These are phyloP conservation scores for Naganishia liquefaciens DNA, from an alignment of 1,284 basidiomycete genomes.

Conservation along the genomic window DNA sequence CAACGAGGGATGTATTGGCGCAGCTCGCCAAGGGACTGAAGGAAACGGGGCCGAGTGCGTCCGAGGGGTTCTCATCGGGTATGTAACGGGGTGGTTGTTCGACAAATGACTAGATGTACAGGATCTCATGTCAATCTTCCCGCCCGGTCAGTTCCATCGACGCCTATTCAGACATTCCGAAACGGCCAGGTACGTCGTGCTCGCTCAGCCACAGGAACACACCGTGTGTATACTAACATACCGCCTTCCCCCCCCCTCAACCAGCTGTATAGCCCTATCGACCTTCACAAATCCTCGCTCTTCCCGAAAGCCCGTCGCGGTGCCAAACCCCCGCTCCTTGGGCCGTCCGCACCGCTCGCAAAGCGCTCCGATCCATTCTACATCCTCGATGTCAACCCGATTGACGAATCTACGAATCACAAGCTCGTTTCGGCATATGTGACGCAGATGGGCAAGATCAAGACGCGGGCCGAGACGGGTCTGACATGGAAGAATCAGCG, in stretches of 20 bases:
- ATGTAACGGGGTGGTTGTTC: too few species aligned
- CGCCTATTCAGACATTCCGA: conserved; percentile 18
- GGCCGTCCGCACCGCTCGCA: conserved; percentile 43
- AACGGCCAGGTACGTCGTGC: conserved; percentile 11
- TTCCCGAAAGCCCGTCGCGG: conserved; percentile 31
- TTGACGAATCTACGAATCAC: conserved; percentile 60
- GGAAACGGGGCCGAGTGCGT: neutral
- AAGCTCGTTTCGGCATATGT: conserved; percentile 68
- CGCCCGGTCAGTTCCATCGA: conserved; percentile 1
- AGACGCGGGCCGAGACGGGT: conserved; percentile 66
- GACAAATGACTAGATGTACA: too few species aligned
- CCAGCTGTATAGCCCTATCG: conserved; percentile 23
- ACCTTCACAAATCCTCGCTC: conserved; percentile 31
- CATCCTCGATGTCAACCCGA: conserved; percentile 39
- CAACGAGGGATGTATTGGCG: neutral
- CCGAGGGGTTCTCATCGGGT: conserved; percentile 10
- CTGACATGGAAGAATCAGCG: conserved; percentile 82
- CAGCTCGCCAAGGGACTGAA: conserved; percentile 7
- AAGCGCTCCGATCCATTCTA: conserved; percentile 49
- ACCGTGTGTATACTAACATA: neutral
- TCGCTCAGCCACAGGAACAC: too few species aligned
- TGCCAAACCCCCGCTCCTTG: conserved; percentile 42
- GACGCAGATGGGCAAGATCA: conserved; percentile 83
- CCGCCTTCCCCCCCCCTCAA: neutral
- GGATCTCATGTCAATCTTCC: neutral